Evolutionary conservation across 2,329 filamentous ascomycete species (phyloP), one percentile per base, ranked within the genome.

Genomic region (Coniochaeta hoffmannii): DNA sequence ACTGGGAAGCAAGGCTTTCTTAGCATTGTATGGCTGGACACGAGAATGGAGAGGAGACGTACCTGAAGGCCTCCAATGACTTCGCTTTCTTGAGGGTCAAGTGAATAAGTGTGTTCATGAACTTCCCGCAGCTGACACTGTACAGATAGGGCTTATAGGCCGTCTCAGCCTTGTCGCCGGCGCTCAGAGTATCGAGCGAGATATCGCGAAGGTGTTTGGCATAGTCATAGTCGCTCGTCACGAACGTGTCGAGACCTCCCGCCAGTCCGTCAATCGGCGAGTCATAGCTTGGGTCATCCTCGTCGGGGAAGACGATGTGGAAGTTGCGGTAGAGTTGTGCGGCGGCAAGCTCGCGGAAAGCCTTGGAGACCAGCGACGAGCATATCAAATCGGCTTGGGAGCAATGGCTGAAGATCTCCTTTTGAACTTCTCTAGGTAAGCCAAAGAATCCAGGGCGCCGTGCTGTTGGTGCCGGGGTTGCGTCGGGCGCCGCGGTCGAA

Each of bases 211-310:
- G 69, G 63, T 84, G 77, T 59, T 76, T 70, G 26, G 80, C 80
- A 68, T 86, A 86, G 66, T 86, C 74, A 68, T 85, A 85, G 30
- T 84, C 76, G 71, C 82, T 86, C 0, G 81, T 81, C 30, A 77
- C 79, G 54, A 87, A 79, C 4, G 83, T 85, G 55, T 85, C 78
- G 50, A 87, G 73, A 3, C 81, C 78, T 22, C 74, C 75, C 1
- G 82, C 79, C 32, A 86, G 73, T 4, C 76, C 74, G 60, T 85
- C 81, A 51, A 82, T 77, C n/a, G 76, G 73, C 0, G 73, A 76
- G 50, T 82, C 79, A 61, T 74, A 78, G 36, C 67, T 68, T 1
- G 72, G 65, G 56, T 81, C 78, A 60, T 83, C 79, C 53, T 82
- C 77, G 57, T 83, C 80, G n/a, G 79, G 77, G 63, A 86, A 85